Percentiles rank a stretch among this genome's conserved stretches.
These are phyloP conservation scores for Caryopteris hybrid DNA, from an alignment of 305 asterid genomes.

Conservation along the genomic window DNA sequence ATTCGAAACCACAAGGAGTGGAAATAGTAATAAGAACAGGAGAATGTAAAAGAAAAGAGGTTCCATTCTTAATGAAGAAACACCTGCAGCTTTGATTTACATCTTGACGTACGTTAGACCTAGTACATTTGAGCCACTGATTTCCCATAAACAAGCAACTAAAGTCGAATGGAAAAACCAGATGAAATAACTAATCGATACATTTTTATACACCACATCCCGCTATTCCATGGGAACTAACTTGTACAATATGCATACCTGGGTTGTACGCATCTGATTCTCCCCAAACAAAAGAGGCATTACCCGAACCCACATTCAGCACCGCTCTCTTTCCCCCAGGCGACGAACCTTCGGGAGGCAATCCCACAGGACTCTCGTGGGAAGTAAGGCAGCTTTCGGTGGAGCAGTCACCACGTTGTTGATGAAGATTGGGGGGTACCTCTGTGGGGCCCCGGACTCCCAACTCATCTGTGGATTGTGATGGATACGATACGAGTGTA, in stretches of 20 bases:
- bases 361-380: slow-evolving; percentile 39
- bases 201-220: slow-evolving; percentile 45
- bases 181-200: background rate
- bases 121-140: slow-evolving; percentile 14
- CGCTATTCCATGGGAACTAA: slow-evolving; percentile 43
- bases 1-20: background rate
- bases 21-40: background rate
- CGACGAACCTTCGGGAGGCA: slow-evolving; percentile 45
- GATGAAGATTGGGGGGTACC: slow-evolving; percentile 32
- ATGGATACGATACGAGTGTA: slow-evolving; percentile 33
- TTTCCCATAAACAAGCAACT: slow-evolving; percentile 24
- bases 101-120: slow-evolving; percentile 26
- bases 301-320: slow-evolving; percentile 40
- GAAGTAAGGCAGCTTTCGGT: slow-evolving; percentile 90
- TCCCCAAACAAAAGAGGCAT: slow-evolving; percentile 45
- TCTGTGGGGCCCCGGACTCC: slow-evolving; percentile 20
- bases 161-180: slow-evolving; percentile 11
- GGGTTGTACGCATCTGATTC: slow-evolving; percentile 54
- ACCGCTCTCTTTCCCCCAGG: slow-evolving; percentile 48
- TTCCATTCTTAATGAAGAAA: slow-evolving; percentile 17
- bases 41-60: slow-evolving; percentile 16
- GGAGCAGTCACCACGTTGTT: slow-evolving; percentile 53
- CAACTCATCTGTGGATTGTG: slow-evolving; percentile 25
- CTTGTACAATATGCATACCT: slow-evolving; percentile 39
- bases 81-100: slow-evolving; percentile 32